phyloP scores from a whole-genome alignment of 1,139 yeast species.

The Candida sojae region DNA sequence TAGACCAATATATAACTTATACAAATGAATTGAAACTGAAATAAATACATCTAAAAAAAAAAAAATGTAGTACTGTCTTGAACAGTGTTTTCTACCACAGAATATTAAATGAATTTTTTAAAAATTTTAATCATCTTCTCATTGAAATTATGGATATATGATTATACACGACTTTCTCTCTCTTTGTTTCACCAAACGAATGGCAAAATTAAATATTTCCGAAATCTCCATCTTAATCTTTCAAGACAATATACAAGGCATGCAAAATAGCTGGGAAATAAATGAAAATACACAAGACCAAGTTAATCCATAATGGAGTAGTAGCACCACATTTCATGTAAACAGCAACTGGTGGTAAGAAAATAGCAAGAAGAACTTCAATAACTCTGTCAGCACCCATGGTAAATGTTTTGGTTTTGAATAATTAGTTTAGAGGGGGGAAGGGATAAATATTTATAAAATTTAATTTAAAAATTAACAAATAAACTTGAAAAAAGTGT shows the following conservation, averaged over 20 bases:
- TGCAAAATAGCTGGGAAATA: conserved; percentile 81
- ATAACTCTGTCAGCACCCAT: conserved; percentile 49
- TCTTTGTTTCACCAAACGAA: too few species aligned
- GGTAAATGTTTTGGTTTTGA: conserved; percentile 3
- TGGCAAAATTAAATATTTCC: not conserved
- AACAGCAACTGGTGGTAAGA: conserved; percentile 75
- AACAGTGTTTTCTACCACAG: too few species aligned
- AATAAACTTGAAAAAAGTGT: not conserved
- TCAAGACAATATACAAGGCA: conserved; percentile 63
- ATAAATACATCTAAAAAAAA: not conserved
- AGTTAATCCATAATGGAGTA: conserved; percentile 60
- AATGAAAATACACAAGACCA: conserved; percentile 59
- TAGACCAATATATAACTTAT: not conserved
- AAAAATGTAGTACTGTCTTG: too few species aligned
- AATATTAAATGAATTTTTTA: too few species aligned
- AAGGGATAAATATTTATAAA: too few species aligned
- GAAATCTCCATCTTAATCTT: conserved; percentile 18
- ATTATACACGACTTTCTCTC: too few species aligned
- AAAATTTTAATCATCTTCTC: not conserved
- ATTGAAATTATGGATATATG: not conserved
- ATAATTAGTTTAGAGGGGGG: not conserved
- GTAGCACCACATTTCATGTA: conserved; percentile 65
- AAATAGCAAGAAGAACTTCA: conserved; percentile 48
- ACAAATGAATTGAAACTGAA: not conserved
- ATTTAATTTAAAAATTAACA: too few species aligned